phyloP scores from a whole-genome alignment of 2,329 filamentous ascomycete genomes.

The Colletotrichum ledebouriae region DNA sequence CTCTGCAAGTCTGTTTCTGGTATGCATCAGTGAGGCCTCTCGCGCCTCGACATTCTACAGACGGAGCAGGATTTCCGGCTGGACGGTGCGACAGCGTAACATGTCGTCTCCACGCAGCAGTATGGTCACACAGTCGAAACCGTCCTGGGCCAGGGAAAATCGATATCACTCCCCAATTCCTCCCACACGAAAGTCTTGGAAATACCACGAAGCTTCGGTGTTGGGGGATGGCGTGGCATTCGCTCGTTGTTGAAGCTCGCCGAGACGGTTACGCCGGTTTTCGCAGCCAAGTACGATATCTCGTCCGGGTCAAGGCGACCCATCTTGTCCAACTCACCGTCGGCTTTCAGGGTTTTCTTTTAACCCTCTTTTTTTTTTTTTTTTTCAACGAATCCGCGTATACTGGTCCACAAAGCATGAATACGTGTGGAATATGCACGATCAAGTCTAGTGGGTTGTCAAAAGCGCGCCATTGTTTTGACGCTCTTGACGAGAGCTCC shows the following conservation, averaged over 20 bases:
- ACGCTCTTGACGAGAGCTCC: too few species aligned
- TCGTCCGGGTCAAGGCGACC: not conserved
- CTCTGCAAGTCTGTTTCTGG: not conserved
- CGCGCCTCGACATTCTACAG: not conserved
- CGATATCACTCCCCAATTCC: conserved; percentile 12
- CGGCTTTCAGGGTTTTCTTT: not conserved
- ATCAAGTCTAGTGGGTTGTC: too few species aligned
- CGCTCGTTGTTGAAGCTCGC: conserved; percentile 6
- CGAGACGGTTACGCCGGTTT: conserved; percentile 10
- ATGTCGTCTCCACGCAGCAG: conserved; percentile 27
- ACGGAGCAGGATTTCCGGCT: conserved; percentile 5
- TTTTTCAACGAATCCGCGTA: not conserved
- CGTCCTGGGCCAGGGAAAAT: not conserved
- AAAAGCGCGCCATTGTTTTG: not conserved
- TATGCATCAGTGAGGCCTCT: not conserved
- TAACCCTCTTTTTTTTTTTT: not conserved
- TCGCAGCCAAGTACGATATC: conserved; percentile 10
- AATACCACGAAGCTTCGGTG: conserved; percentile 4
- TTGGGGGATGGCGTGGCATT: not conserved
- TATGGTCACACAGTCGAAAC: conserved; percentile 14
- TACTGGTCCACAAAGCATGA: not conserved
- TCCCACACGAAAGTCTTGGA: conserved; percentile 6
- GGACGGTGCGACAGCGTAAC: not conserved
- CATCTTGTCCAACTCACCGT: not conserved
- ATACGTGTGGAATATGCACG: not conserved